phyloP scores from a whole-genome alignment of 176 grass and related monocot species.

The Musa schizocarpa region DNA sequence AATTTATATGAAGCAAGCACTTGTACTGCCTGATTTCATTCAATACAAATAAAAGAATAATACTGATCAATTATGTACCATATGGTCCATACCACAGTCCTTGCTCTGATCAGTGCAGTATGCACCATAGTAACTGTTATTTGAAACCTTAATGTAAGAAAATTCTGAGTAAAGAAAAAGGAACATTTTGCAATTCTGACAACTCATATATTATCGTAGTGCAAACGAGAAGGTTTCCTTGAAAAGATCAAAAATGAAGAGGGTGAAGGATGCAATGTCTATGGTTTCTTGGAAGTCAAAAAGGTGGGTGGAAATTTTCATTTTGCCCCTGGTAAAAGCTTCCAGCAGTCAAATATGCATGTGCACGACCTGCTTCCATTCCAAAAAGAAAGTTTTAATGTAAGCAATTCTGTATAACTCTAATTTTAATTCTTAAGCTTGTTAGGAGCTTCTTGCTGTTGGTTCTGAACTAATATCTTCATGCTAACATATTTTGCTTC shows the following conservation, averaged over 20 bases:
- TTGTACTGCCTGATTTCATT: too few species aligned
- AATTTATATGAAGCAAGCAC: too few species aligned
- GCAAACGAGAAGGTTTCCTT: slow-evolving; percentile 97
- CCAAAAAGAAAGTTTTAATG: slow-evolving; percentile 99
- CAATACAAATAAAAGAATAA: too few species aligned
- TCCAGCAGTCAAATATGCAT: slow-evolving; percentile 92
- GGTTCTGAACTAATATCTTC: background rate
- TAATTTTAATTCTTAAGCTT: background rate
- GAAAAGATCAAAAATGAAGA: slow-evolving; percentile 96
- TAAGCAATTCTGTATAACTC: slow-evolving; percentile 28
- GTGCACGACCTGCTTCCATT: slow-evolving; percentile 97
- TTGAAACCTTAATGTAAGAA: too few species aligned
- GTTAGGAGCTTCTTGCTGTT: background rate
- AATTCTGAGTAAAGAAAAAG: too few species aligned
- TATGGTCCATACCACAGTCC: too few species aligned
- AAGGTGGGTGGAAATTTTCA: slow-evolving; percentile 99
- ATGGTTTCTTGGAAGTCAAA: slow-evolving; percentile 83
- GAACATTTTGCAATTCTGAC: too few species aligned
- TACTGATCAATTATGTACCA: too few species aligned
- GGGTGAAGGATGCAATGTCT: slow-evolving; percentile 97
- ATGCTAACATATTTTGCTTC: background rate
- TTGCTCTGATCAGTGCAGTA: too few species aligned
- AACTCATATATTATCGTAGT: slow-evolving; percentile 28
- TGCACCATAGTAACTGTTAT: too few species aligned
- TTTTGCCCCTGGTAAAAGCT: slow-evolving; percentile 98